Conservation (phyloP, 306 rosid species). For the Delonix regia region DNA sequence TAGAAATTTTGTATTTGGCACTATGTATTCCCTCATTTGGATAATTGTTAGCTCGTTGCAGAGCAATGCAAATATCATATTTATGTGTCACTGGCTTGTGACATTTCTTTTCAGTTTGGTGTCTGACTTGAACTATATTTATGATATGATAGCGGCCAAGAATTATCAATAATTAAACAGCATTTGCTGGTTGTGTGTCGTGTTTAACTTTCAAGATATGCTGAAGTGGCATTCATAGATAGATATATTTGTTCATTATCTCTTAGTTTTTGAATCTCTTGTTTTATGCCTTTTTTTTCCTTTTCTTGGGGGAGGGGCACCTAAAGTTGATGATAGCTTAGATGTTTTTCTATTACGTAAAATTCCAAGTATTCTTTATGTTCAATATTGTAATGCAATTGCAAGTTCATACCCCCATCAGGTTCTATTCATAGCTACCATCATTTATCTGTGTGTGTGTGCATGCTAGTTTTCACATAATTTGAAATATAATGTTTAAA, state of each 20-base stretch:
- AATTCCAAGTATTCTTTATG: constrained; percentile 1
- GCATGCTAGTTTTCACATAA: background rate
- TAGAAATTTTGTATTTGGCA: background rate
- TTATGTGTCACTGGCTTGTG: background rate
- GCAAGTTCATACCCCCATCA: background rate
- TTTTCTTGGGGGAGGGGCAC: background rate
- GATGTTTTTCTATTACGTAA: constrained; percentile 4
- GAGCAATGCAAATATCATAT: background rate
- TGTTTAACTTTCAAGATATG: constrained; percentile 6
- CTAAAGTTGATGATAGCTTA: background rate
- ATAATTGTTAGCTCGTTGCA: background rate
- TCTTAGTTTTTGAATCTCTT: background rate
- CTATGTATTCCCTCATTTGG: background rate
- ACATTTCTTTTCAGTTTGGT: background rate
- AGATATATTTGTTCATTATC: background rate
- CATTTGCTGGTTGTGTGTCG: background rate
- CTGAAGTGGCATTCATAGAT: constrained; percentile 6
- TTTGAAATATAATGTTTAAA: constrained; percentile 35
- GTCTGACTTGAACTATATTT: background rate
- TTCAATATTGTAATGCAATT: background rate
- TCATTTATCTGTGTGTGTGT: background rate
- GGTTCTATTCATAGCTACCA: constrained; percentile 13
- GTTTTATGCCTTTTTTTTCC: background rate
- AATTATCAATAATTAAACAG: background rate
- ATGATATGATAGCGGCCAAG: background rate